Base-by-base conservation (phyloP, 306 rosid species). In the Heteromeles arbutifolia region DNA sequence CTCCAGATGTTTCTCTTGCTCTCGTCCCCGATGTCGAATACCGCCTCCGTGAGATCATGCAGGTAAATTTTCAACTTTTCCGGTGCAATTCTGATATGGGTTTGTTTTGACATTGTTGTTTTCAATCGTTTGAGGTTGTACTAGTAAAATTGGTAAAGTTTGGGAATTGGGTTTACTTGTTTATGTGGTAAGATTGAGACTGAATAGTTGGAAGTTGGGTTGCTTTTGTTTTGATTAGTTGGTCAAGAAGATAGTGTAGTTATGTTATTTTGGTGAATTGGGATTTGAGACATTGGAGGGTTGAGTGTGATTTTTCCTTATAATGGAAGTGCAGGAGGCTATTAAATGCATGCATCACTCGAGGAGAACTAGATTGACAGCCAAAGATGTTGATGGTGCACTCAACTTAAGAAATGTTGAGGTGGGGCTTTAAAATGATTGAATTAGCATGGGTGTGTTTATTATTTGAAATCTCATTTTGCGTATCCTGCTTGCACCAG, bases 271-370 rank as follows among this genome's bases (percentile, higher is more conserved):
- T 28, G 25, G 63, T 58, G 18, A 43, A 41, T 11, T 67, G 54
- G 63, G 74, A 53, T 4, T 8, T 61, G 63, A 78, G 74, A 53
- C 8, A 25, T 6, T 73, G 63, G 21, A 17, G 6, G 44, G 25
- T 22, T 17, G 43, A 63, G 28, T 65, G 14, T 64, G 24, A 45
- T 75, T 61, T 75, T 61, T 41, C 45, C 69, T 69, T 75, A 7
- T 58, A 74, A 61, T 83, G 77, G 26, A 58, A 84, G 26, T 78
- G 25, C 81, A 95, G 99, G 99, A 95, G 82, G 91, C 99, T 12
- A 84, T 95, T 65, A 95, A 95, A 84, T 95, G 99, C 85, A 95
- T 92, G 99, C 97, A 91, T 61, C 99, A 95, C 80, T 86, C 97
- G 0, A 89, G 59, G 90, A 83, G 97, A 82, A 89, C 97, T 69